Evolutionary conservation across 768 basidiomycete species (phyloP).

Genomic region (Suillus discolor): DNA sequence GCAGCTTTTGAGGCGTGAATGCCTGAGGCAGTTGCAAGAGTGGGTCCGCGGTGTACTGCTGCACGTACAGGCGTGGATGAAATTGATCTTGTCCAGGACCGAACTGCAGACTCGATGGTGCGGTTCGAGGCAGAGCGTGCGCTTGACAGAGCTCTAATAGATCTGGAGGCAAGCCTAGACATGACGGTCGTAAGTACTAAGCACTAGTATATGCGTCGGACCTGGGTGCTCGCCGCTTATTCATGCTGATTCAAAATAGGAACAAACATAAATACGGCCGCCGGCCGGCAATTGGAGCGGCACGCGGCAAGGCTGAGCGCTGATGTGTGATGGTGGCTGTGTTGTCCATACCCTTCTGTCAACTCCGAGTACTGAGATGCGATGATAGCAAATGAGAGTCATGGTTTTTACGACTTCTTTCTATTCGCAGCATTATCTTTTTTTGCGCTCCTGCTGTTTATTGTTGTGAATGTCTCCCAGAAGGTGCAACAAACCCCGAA

Average conservation of each 20-base stretch:
- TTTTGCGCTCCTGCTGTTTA: slow-evolving; percentile 17
- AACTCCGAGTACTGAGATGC: not conserved
- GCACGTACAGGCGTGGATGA: slow-evolving; percentile 24
- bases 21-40: slow-evolving; percentile 36
- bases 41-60: slow-evolving; percentile 33
- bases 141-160: slow-evolving; percentile 16
- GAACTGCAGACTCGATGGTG: slow-evolving; percentile 14
- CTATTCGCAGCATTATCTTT: slow-evolving; percentile 12
- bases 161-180: slow-evolving; percentile 19
- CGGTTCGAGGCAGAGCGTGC: slow-evolving; percentile 10
- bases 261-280: not conserved
- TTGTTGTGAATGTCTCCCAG: slow-evolving; percentile 15
- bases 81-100: slow-evolving; percentile 24
- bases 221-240: not conserved
- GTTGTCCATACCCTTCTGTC: not conserved
- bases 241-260: not conserved
- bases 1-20: slow-evolving; percentile 20
- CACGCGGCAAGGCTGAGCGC: no score
- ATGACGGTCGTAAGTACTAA: slow-evolving; percentile 10
- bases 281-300: no score
- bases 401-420: not conserved
- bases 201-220: not conserved
- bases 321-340: not conserved
- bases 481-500: slow-evolving; percentile 30
- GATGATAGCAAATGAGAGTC: slow-evolving; percentile 11